phyloP scores from a whole-genome alignment of 441 rosid genomes.

The Pelargonium fulgidum region DNA sequence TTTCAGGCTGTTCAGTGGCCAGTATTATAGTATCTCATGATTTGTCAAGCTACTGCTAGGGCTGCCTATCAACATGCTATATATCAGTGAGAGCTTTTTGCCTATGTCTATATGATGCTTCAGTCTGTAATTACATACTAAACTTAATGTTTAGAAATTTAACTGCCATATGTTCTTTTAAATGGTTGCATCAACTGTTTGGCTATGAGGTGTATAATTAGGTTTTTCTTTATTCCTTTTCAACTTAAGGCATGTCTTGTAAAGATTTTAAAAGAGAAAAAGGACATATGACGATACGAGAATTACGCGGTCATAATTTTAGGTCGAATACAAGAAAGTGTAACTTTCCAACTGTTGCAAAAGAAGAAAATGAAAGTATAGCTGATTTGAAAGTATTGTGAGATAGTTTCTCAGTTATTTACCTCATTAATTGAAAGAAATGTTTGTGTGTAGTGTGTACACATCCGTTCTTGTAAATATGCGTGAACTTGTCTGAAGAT shows the following conservation, averaged over 20 bases:
- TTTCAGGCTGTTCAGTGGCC: conserved; percentile 3
- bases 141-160: background rate
- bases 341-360: conserved; percentile 1
- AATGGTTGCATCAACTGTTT: background rate
- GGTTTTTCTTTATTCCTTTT: no score
- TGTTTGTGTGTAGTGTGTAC: no score
- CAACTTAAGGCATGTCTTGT: no score
- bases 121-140: background rate
- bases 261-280: no score
- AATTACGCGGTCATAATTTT: no score
- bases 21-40: conserved; percentile 4
- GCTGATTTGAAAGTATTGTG: no score
- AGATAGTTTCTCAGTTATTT: no score
- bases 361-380: no score
- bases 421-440: no score
- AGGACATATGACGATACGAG: no score
- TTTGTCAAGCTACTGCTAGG: conserved; percentile 8
- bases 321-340: background rate
- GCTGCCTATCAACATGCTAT: background rate
- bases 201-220: conserved; percentile 4
- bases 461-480: no score
- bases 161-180: background rate
- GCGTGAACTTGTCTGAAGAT: background rate
- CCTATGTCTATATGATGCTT: conserved; percentile 2
- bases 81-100: conserved; percentile 3